Base-by-base conservation (phyloP, 176 grass and related monocot species). In the Alloteropsis semialata region DNA sequence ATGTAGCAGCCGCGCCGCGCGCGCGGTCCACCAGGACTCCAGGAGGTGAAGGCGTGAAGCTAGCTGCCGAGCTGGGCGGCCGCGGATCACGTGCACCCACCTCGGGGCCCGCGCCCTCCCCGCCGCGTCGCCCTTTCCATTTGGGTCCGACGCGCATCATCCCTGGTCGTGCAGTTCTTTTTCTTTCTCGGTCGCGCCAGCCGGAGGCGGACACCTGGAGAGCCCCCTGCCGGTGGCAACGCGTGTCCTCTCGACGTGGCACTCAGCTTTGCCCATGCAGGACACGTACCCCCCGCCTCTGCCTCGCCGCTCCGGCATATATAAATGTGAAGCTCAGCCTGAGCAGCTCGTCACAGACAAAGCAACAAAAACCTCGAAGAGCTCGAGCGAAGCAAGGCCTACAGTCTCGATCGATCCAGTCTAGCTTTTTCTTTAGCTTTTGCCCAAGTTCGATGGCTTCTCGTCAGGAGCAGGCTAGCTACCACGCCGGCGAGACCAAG, bases 381-480 rank as follows among this genome's bases (percentile, higher is more conserved):
- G n/a, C n/a, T n/a, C n/a, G n/a, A n/a, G n/a, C n/a, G n/a, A n/a
- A n/a, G n/a, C n/a, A 29, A 46, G 1, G 11, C 46, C 43, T 14
- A 9, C 37, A 43, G 15, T 60, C 29, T 41, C 24, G 42, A 11
- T 46, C 21, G 38, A 60, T 57, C 11, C 16, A 13, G 0, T 41
- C 25, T 30, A 32, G 55, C 12, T n/a, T 13, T 29, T n/a, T n/a
- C n/a, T n/a, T n/a, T n/a, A n/a, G n/a, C n/a, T n/a, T n/a, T n/a
- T n/a, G n/a, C n/a, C n/a, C n/a, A n/a, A n/a, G n/a, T n/a, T n/a
- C 30, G 30, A 95, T 94, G 92, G 92, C 94, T 72, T 89, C 92
- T 53, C 78, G 85, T 21, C 83, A 92, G 67, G n/a, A 81, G 6
- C 65, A 80, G 21, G 68, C 69, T 15, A 84, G 44, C 86, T 94